Evolutionary conservation across 2,329 filamentous ascomycete species (phyloP).

Genomic region (Phyllosticta citrichinensis): DNA sequence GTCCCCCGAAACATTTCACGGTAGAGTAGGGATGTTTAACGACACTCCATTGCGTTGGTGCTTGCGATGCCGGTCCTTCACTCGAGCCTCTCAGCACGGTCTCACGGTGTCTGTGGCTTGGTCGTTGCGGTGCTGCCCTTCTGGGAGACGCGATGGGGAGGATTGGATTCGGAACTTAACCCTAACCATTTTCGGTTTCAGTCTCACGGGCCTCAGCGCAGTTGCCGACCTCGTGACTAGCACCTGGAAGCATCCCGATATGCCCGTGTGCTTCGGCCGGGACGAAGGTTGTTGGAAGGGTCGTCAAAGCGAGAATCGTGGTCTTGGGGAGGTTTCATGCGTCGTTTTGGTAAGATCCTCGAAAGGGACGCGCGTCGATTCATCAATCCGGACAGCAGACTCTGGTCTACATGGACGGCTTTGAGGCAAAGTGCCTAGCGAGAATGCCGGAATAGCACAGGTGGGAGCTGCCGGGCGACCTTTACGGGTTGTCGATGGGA

Average conservation of each 20-base stretch:
- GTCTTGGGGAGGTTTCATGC: conserved; percentile 58
- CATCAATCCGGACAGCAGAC: conserved; percentile 60
- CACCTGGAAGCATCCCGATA: conserved; percentile 20
- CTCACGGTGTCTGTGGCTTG: conserved; percentile 36
- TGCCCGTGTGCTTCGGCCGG: conserved; percentile 12
- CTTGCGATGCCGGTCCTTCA: conserved; percentile 38
- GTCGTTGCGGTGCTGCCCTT: conserved; percentile 25
- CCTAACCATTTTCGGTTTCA: conserved; percentile 72
- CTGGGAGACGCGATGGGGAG: conserved; percentile 32
- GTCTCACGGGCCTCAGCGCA: conserved; percentile 29
- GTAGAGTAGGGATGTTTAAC: conserved; percentile 48
- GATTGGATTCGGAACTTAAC: conserved; percentile 86
- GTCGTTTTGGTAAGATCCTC: conserved; percentile 68
- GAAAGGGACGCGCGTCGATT: conserved; percentile 67
- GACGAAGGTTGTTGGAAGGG: conserved; percentile 21
- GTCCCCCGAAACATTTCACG: conserved; percentile 48
- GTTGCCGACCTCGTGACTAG: conserved; percentile 65
- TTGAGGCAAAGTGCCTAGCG: conserved; percentile 30
- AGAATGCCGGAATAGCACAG: conserved; percentile 37
- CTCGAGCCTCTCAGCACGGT: conserved; percentile 51
- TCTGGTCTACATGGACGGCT: conserved; percentile 54
- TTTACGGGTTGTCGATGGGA: conserved; percentile 43
- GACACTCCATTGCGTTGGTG: conserved; percentile 31
- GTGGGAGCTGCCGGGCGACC: conserved; percentile 43
- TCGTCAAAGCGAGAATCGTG: conserved; percentile 33